These are phyloP conservation scores for Malbranchea cinnamomea DNA, from an alignment of 2,329 filamentous ascomycete genomes.

Conservation along the genomic window DNA sequence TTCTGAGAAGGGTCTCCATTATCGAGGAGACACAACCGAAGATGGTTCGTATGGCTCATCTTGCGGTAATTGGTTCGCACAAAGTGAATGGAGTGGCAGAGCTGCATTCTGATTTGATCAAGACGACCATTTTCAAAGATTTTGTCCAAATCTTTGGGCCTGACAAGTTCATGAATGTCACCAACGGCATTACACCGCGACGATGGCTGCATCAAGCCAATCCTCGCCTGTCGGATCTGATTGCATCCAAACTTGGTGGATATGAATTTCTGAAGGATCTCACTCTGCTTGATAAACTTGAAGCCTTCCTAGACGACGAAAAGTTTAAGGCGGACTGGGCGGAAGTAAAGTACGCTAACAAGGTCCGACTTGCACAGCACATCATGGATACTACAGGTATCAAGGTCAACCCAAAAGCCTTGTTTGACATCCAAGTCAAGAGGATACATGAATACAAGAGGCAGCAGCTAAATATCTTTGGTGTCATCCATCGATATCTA, in stretches of 20 bases:
- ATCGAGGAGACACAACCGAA: conserved; percentile 95
- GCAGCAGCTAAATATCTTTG: conserved; percentile 97
- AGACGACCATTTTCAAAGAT: conserved; percentile 98
- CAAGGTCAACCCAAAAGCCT: conserved; percentile 67
- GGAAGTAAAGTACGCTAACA: conserved; percentile 94
- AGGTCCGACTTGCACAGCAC: conserved; percentile 77
- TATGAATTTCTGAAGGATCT: conserved; percentile 81
- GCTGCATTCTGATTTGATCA: conserved; percentile 92
- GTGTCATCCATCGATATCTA: conserved; percentile 88
- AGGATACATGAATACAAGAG: conserved; percentile 99
- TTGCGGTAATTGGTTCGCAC: conserved; percentile 93
- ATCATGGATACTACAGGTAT: conserved; percentile 72
- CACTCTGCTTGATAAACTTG: conserved; percentile 71
- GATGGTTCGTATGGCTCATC: conserved; percentile 94
- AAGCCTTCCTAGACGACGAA: conserved; percentile 70
- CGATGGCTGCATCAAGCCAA: conserved; percentile 98
- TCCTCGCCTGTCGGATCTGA: conserved; percentile 77
- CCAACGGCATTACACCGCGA: conserved; percentile 91
- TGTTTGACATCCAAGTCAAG: conserved; percentile 98
- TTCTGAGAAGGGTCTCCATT: conserved; percentile 79
- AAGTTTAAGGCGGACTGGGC: conserved; percentile 88
- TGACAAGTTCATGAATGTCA: conserved; percentile 98
- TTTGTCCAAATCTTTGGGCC: conserved; percentile 90
- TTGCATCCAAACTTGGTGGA: conserved; percentile 74
- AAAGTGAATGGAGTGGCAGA: conserved; percentile 99